Base-by-base conservation (phyloP, 1,284 basidiomycete species). In the Irpex sp. region DNA sequence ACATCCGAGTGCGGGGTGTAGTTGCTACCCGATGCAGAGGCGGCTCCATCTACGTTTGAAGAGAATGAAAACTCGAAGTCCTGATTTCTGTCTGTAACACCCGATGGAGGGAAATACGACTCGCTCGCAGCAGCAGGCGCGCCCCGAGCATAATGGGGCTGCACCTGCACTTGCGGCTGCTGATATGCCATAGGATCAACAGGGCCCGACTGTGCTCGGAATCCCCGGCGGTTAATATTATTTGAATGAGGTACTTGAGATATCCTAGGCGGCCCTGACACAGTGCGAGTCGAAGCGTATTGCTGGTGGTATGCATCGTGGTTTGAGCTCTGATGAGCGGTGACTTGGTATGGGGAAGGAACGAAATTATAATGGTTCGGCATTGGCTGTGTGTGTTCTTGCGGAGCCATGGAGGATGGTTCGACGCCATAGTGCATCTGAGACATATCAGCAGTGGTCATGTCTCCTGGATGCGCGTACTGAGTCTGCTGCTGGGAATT, bases 321-420 rank as follows among this genome's bases (percentile, higher is more conserved):
- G n/a, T 36, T 37, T 4, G 44, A 19, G 57, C 17, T 34, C 34
- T 38, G 15, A 37, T 49, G 15, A 19, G 52, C 17, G 11, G 49
- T 17, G 13, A 51, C 49, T 57, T 40, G 49, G 37, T 64, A 62
- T 31, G 56, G 65, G 15, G 63, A 59, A 38, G 58, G 64, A 13
- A 71, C 72, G 58, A 71, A 73, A 55, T 66, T 66, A 66, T 72
- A 74, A 57, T 69, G 71, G 60, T 71, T 73, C 40, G 64, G 65
- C 51, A 64, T 52, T 1, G 49, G 17, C 19, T n/a, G 49, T 17
- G 49, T 4, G 5, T 51, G 49, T 1, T 51, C 49, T 51, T 57
- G 65, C 36, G 62, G 52, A 21, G 57, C 58, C 54, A 61, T 62
- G 36, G 60, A 19, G 34, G 59, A 38, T 52, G 64, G 56, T 31